Base-by-base conservation (phyloP, 2,329 filamentous ascomycete genomes). In the Aspergillus sp. region DNA sequence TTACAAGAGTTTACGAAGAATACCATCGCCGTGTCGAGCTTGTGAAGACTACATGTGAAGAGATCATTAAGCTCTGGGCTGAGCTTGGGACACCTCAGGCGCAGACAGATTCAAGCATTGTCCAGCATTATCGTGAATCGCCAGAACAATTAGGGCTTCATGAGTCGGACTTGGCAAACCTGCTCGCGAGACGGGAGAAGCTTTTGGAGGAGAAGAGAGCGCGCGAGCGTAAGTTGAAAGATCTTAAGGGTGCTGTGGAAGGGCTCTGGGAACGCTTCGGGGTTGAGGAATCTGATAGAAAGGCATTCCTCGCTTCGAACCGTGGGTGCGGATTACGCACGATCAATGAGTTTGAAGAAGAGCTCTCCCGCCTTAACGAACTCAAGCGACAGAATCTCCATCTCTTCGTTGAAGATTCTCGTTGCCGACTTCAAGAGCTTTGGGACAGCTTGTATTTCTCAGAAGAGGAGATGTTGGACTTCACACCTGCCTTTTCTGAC, bases 391-490 rank as follows among this genome's bases (percentile, higher is more conserved):
- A 99, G 75, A 97, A 99, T 71, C 83, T 99, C 65, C 93, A 97
- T 74, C 79, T 98, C 4, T 99, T 99, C 71, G 92, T 99, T 11
- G 95, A 98, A 75, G 95, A 99, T 80, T 90, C 94, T 22, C 87
- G 96, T 46, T 91, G 88, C 79, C 92, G 91, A 74, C 84, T 99
- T 11, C 94, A 98, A 76, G 93, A 96, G 72, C 86, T 99, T 0
- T 99, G 96, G 95, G 95, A 99, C 74, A 84, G 87, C 0, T 81
- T 99, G 1, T 98, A 95, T 81, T 93, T 96, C 73, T 97, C 92
- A 0, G 95, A 99, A 74, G 95, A 99, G 72, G 95, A 99, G 80
- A 98, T 98, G 93, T 87, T 98, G 60, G 93, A 97, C 68, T 99
- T 99, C 70, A 95, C 93, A 0, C 95, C 96, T 0, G 95, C 93